Conservation (phyloP, 73 alveolate genomes). For the Tetrahymena borealis region DNA sequence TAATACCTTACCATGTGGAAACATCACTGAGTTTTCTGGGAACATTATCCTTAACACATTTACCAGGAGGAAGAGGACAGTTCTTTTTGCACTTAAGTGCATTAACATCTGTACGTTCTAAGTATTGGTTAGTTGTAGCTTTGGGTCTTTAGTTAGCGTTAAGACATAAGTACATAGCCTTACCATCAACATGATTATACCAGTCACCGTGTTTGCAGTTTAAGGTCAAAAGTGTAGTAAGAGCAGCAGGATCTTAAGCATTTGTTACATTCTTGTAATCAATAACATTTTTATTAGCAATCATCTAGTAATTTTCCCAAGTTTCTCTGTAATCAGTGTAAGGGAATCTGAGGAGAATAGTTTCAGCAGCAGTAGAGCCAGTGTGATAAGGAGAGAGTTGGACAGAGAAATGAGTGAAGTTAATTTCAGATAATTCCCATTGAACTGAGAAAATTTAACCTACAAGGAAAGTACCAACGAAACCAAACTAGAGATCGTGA, state of each 20-base stretch:
- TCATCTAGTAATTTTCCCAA: constrained; percentile 9
- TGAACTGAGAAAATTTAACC: constrained; percentile 30
- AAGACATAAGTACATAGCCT: constrained; percentile 10
- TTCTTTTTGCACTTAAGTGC: constrained; percentile 23
- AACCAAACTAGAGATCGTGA: constrained; percentile 7
- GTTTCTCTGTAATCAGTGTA: constrained; percentile 33
- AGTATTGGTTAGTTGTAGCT: not conserved
- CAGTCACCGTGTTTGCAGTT: constrained; percentile 35
- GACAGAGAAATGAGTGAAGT: constrained; percentile 10
- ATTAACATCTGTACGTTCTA: constrained; percentile 14
- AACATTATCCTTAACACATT: not conserved
- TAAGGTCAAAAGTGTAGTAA: not conserved
- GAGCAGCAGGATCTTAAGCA: not conserved
- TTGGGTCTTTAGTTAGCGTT: constrained; percentile 7
- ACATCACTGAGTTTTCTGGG: constrained; percentile 3
- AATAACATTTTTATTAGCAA: not conserved
- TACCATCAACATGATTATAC: constrained; percentile 20
- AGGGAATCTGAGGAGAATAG: constrained; percentile 16
- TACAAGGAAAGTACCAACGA: constrained; percentile 14
- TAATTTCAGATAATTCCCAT: constrained; percentile 18
- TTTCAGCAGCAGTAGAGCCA: not conserved
- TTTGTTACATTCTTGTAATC: constrained; percentile 1
- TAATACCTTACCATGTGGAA: constrained; percentile 5
- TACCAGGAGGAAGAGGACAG: constrained; percentile 4
- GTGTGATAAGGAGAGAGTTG: constrained; percentile 31